A percentile compares a stretch with the other conserved stretches of the same genome.
These are phyloP conservation scores for Chenopodium album DNA, from an alignment of 148 eudicot genomes.

Conservation along the genomic window DNA sequence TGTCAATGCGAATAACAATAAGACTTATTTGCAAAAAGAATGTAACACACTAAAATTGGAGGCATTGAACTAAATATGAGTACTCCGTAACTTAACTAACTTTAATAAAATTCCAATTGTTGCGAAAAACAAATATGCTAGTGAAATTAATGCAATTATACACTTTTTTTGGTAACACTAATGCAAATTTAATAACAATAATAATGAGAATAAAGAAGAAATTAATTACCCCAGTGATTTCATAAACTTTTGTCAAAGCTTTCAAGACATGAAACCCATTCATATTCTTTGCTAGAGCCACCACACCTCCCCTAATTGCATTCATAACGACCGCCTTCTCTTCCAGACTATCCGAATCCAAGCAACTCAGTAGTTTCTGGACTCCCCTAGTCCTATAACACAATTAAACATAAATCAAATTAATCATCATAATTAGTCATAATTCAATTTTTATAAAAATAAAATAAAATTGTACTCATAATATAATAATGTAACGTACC, in stretches of 20 bases:
- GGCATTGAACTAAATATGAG: no score
- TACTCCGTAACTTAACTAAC: no score
- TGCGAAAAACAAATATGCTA: no score
- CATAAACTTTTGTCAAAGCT: not conserved
- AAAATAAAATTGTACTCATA: not conserved
- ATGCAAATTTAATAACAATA: no score
- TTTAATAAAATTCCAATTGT: no score
- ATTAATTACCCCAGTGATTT: constrained; percentile 19
- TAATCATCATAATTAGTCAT: not conserved
- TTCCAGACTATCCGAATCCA: not conserved
- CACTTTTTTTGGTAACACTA: no score
- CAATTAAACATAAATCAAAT: not conserved
- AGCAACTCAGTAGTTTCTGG: constrained; percentile 34
- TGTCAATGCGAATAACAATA: no score
- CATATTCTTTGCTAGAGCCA: constrained; percentile 23
- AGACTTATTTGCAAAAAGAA: no score
- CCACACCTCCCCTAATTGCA: constrained; percentile 20
- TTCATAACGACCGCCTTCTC: constrained; percentile 18
- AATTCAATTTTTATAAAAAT: not conserved
- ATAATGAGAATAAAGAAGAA: not conserved
- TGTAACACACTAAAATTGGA: no score
- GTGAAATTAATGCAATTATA: no score
- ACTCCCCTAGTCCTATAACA: constrained; percentile 43
- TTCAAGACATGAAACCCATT: constrained; percentile 27
- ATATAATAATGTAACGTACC: constrained; percentile 19